Evolutionary conservation across 768 basidiomycete genomes (phyloP).

Genomic region (Lactarius deliciosus): DNA sequence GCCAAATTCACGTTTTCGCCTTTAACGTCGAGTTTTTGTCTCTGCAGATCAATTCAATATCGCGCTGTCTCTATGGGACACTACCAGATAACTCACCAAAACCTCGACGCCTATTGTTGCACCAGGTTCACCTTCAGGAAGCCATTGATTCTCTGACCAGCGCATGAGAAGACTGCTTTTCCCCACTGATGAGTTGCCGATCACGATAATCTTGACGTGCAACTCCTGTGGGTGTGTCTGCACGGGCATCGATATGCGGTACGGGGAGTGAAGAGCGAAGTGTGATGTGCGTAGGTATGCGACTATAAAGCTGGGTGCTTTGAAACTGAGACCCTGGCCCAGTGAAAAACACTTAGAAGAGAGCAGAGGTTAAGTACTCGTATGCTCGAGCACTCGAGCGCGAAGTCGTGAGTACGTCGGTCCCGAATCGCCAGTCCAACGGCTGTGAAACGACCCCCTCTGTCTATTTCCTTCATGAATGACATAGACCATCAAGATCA

Average conservation of each 20-base stretch:
- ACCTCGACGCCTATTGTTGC: conserved; percentile 88
- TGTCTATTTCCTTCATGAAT: conserved; percentile 4
- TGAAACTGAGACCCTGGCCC: neutral
- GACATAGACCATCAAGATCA: conserved; percentile 2
- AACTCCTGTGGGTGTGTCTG: conserved; percentile 31
- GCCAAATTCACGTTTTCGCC: conserved; percentile 87
- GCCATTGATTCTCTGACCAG: conserved; percentile 96
- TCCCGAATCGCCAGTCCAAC: conserved; percentile 8
- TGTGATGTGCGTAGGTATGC: neutral
- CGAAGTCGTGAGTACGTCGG: neutral
- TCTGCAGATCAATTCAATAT: conserved; percentile 41
- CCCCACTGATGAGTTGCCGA: conserved; percentile 88
- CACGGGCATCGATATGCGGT: neutral
- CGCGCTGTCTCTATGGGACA: neutral
- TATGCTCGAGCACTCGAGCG: neutral
- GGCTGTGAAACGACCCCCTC: conserved; percentile 6
- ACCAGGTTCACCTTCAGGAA: conserved; percentile 84
- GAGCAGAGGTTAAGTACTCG: conserved; percentile 5
- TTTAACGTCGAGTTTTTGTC: conserved; percentile 83
- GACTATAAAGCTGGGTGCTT: neutral
- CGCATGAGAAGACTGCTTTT: conserved; percentile 87
- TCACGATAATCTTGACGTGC: conserved; percentile 80
- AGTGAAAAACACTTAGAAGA: conserved; percentile 1
- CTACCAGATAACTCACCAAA: conserved; percentile 51
- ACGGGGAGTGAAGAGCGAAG: neutral